phyloP scores from a whole-genome alignment of 2,329 filamentous ascomycete genomes.

The Rhynchosporium agropyri region DNA sequence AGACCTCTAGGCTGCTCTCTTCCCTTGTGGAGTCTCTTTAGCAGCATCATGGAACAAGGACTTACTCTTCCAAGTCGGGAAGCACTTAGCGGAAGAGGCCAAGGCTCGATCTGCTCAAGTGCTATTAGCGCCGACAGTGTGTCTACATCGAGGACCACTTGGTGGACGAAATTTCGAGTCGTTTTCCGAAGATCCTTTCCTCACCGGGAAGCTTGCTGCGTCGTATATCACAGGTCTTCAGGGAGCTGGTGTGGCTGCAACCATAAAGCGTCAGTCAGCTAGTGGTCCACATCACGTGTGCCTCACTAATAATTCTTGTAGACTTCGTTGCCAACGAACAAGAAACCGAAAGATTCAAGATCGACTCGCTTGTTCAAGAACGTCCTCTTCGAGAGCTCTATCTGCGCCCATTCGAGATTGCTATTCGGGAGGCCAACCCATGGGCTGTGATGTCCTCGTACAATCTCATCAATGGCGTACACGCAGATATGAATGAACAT shows the following conservation, averaged over 20 bases:
- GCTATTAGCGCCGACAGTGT: slow-evolving; percentile 75
- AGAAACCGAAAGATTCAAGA: slow-evolving; percentile 67
- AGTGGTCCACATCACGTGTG: slow-evolving; percentile 2
- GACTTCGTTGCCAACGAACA: slow-evolving; percentile 74
- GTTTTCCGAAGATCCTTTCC: slow-evolving; percentile 79
- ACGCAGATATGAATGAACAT: slow-evolving; percentile 59
- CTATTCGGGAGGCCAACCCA: slow-evolving; percentile 67
- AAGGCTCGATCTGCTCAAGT: slow-evolving; percentile 75
- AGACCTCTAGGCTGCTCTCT: slow-evolving; percentile 65
- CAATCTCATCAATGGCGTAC: slow-evolving; percentile 66
- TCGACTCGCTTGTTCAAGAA: slow-evolving; percentile 66
- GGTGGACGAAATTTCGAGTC: slow-evolving; percentile 88
- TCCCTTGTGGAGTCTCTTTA: slow-evolving; percentile 78
- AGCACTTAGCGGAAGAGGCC: slow-evolving; percentile 70
- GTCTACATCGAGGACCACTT: slow-evolving; percentile 79
- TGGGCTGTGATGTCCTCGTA: slow-evolving; percentile 73
- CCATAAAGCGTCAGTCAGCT: slow-evolving; percentile 67
- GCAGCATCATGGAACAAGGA: slow-evolving; percentile 79
- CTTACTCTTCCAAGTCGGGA: slow-evolving; percentile 69
- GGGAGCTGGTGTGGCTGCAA: slow-evolving; percentile 72
- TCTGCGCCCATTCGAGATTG: slow-evolving; percentile 75
- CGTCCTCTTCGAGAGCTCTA: slow-evolving; percentile 70
- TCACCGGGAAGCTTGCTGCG: slow-evolving; percentile 73
- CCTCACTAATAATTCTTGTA: slow-evolving; percentile 36
- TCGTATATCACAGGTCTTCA: slow-evolving; percentile 75